Percentiles rank a stretch among this genome's conserved stretches.
Evolutionary conservation across 257 asterid genomes (phyloP).

Genomic region (Echium plantagineum): DNA sequence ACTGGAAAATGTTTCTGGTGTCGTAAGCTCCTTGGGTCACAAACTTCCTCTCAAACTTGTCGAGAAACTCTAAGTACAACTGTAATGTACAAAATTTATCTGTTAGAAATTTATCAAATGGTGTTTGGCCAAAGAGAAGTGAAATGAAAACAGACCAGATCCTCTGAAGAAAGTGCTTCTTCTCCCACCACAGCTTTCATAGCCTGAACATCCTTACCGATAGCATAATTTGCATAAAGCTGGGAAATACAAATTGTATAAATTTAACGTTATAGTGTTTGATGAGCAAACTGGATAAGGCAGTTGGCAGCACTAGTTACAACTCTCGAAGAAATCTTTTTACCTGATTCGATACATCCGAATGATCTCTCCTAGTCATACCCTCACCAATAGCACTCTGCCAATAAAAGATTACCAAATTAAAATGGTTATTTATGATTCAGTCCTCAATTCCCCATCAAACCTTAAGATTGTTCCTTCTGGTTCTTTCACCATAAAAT

Average conservation of each 20-base stretch:
- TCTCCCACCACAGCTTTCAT: constrained; percentile 56
- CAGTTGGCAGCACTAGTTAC: not conserved
- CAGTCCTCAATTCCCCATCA: too few species aligned
- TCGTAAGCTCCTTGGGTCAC: constrained; percentile 47
- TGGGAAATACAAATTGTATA: constrained; percentile 7
- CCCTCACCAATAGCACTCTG: constrained; percentile 99
- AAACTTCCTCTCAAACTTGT: constrained; percentile 48
- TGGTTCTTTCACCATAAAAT: not conserved
- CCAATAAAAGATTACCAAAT: constrained; percentile 6
- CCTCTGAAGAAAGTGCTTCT: constrained; percentile 47
- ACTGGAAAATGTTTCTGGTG: constrained; percentile 56
- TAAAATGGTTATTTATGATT: not conserved
- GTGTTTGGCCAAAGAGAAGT: not conserved
- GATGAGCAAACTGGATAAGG: not conserved
- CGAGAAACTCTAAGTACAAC: constrained; percentile 42
- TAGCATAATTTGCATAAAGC: constrained; percentile 41
- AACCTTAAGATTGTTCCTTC: not conserved
- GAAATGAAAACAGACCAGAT: constrained; percentile 24
- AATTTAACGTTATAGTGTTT: not conserved
- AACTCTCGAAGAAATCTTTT: not conserved
- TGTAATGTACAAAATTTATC: constrained; percentile 8
- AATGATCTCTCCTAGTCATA: constrained; percentile 93
- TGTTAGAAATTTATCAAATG: not conserved
- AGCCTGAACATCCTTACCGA: constrained; percentile 46
- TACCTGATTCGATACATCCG: constrained; percentile 97